Conservation (phyloP, 1,284 basidiomycete species). For the Heterobasidion parviporum region DNA sequence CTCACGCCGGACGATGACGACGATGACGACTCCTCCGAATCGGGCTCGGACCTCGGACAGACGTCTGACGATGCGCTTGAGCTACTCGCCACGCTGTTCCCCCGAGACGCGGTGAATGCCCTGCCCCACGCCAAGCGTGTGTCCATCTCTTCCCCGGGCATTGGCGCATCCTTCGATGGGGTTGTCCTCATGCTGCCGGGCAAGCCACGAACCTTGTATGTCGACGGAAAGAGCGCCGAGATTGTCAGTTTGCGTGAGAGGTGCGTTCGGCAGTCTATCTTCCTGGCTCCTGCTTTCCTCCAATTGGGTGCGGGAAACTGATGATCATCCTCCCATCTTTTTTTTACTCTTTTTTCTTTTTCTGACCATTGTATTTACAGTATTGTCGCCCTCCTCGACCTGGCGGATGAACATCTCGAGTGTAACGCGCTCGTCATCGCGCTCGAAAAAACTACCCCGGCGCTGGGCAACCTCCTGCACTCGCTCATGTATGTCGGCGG, state of each 20-base stretch:
- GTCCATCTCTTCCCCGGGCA: constrained; percentile 56
- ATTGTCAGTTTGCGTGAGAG: constrained; percentile 73
- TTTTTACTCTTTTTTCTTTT: not conserved
- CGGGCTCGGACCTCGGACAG: constrained; percentile 24
- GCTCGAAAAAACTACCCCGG: constrained; percentile 50
- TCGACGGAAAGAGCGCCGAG: constrained; percentile 73
- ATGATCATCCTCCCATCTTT: not conserved
- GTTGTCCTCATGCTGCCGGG: constrained; percentile 69
- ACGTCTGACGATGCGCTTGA: constrained; percentile 52
- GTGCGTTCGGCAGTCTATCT: constrained; percentile 26
- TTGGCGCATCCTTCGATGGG: constrained; percentile 64
- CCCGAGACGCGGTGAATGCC: constrained; percentile 54
- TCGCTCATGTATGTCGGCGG: constrained; percentile 81
- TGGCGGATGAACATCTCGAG: constrained; percentile 70
- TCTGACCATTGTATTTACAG: constrained; percentile 27
- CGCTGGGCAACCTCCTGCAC: constrained; percentile 58
- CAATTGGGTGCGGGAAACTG: not conserved
- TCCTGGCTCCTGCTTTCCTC: constrained; percentile 4
- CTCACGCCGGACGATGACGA: constrained; percentile 47
- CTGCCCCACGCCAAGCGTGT: constrained; percentile 66
- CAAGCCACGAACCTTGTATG: constrained; percentile 64
- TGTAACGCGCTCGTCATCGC: constrained; percentile 74
- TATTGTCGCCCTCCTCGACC: constrained; percentile 74
- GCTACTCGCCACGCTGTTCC: constrained; percentile 70
- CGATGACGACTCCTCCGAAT: constrained; percentile 20